Conservation (phyloP, 495 filamentous ascomycete genomes). For the Hypoxylon lienhwacheense region DNA sequence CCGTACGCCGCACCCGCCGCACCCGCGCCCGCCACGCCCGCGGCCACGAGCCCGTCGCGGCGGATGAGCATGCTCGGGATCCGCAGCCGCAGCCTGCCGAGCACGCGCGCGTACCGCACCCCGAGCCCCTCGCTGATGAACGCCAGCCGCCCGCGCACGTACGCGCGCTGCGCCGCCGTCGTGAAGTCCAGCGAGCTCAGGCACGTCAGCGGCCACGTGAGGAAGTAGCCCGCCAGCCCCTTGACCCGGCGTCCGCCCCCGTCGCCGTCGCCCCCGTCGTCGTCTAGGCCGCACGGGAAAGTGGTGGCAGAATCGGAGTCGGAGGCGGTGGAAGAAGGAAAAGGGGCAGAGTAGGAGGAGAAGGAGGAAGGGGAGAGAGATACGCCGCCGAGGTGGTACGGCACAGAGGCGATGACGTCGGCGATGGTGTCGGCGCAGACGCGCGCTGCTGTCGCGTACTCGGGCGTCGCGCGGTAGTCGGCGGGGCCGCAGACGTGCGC, state of each 20-base stretch:
- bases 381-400: constrained; percentile 55
- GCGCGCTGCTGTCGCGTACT: constrained; percentile 50
- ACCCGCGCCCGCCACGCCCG: constrained; percentile 9
- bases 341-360: background rate
- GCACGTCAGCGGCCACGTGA: constrained; percentile 49
- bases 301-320: background rate
- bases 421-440: constrained; percentile 48
- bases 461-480: constrained; percentile 56
- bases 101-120: constrained; percentile 52
- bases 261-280: constrained; percentile 27
- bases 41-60: constrained; percentile 46
- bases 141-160: constrained; percentile 48
- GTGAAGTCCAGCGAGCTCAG: constrained; percentile 51
- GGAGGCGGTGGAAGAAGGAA: background rate
- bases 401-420: constrained; percentile 55
- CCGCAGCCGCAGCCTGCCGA: constrained; percentile 50
- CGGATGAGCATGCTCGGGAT: constrained; percentile 58
- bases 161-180: constrained; percentile 53
- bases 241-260: constrained; percentile 44
- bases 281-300: constrained; percentile 1
- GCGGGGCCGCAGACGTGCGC: constrained; percentile 55
- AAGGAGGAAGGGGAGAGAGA: background rate
- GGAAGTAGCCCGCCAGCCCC: constrained; percentile 49
- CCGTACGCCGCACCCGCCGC: no score
- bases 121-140: constrained; percentile 53